Conservation (phyloP, 805 yeast genomes). For the Sugiyamaella smithiae region DNA sequence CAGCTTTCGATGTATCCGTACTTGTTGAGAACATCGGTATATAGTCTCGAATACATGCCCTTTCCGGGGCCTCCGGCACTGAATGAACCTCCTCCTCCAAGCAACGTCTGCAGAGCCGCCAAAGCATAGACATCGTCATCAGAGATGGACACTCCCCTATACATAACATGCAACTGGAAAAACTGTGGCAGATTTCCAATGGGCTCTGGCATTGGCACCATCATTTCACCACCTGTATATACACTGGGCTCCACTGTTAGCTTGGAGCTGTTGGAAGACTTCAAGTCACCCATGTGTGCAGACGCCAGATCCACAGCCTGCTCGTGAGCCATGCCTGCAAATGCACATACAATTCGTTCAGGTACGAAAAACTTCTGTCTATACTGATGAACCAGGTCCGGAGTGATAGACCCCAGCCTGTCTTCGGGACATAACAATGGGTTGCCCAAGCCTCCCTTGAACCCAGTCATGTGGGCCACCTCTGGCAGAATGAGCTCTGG, state of each 20-base stretch:
- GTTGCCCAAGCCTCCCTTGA: conserved; percentile 72
- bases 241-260: conserved; percentile 22
- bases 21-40: conserved; percentile 86
- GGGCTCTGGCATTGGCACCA: conserved; percentile 21
- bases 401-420: conserved; percentile 52
- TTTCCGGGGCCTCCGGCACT: conserved; percentile 99
- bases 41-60: conserved; percentile 95
- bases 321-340: conserved; percentile 78
- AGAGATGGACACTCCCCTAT: conserved; percentile 79
- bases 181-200: conserved; percentile 42
- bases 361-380: conserved; percentile 70
- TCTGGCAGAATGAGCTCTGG: conserved; percentile 88
- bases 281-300: conserved; percentile 63
- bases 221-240: conserved; percentile 26
- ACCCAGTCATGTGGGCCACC: conserved; percentile 83
- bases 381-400: conserved; percentile 55
- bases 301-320: conserved; percentile 63
- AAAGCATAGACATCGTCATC: conserved; percentile 87
- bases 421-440: conserved; percentile 83
- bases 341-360: conserved; percentile 76
- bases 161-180: conserved; percentile 81
- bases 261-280: conserved; percentile 26
- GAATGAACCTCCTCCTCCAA: conserved; percentile 97
- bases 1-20: conserved; percentile 90
- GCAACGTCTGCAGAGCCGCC: conserved; percentile 81